Conservation (phyloP, 768 basidiomycete species). For the Lactarius sanguifluus region DNA sequence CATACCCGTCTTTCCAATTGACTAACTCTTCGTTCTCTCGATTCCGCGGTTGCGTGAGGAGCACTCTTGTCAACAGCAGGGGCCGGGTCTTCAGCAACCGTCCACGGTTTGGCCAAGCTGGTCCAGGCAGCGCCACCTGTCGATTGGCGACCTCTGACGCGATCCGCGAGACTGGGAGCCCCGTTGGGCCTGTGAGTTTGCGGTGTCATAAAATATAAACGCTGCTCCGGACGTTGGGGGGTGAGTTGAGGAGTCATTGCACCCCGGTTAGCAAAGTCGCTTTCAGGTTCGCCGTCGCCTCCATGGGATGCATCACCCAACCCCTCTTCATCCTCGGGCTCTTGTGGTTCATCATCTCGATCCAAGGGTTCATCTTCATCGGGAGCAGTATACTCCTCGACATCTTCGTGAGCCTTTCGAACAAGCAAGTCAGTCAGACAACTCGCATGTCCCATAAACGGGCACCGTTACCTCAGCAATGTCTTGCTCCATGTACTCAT, state of each 20-base stretch:
- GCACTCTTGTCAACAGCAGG: slow-evolving; percentile 32
- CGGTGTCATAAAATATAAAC: slow-evolving; percentile 57
- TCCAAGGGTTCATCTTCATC: slow-evolving; percentile 34
- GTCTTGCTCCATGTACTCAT: slow-evolving; percentile 19
- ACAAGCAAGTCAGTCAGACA: slow-evolving; percentile 1
- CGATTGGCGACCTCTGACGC: slow-evolving; percentile 27
- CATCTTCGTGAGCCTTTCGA: slow-evolving; percentile 4
- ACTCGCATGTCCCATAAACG: background rate
- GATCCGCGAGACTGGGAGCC: slow-evolving; percentile 23
- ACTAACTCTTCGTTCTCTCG: slow-evolving; percentile 7
- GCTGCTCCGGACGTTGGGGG: slow-evolving; percentile 36
- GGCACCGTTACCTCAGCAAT: slow-evolving; percentile 12
- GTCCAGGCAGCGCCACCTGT: slow-evolving; percentile 40
- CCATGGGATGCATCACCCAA: slow-evolving; percentile 16
- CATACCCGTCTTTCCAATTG: slow-evolving; percentile 20
- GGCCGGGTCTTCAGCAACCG: slow-evolving; percentile 54
- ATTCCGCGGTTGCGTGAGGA: background rate
- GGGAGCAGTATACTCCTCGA: slow-evolving; percentile 30
- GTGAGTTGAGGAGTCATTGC: slow-evolving; percentile 24
- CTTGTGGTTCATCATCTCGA: slow-evolving; percentile 22
- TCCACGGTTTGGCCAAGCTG: slow-evolving; percentile 53
- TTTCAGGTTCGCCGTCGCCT: slow-evolving; percentile 22
- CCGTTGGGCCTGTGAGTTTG: slow-evolving; percentile 38
- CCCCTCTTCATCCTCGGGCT: slow-evolving; percentile 29
- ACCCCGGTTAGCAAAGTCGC: slow-evolving; percentile 5